phyloP scores from a whole-genome alignment of 1,139 yeast genomes.

The Candida smagusa region DNA sequence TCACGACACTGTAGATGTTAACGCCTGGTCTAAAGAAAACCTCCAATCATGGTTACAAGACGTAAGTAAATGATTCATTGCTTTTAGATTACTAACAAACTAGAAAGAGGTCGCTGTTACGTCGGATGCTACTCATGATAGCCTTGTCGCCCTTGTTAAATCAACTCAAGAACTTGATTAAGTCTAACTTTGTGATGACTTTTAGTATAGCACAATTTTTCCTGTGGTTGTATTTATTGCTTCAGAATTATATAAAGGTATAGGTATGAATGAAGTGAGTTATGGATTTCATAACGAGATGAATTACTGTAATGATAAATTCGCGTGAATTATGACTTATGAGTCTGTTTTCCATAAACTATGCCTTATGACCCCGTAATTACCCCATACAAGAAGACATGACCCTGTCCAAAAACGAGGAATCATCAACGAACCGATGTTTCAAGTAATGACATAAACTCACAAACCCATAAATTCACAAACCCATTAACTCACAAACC shows the following conservation, averaged over 20 bases:
- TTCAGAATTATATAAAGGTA: slow-evolving; percentile 4
- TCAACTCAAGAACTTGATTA: slow-evolving; percentile 33
- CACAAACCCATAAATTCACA: not conserved
- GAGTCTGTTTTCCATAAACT: too few relatives aligned
- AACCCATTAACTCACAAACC: not conserved
- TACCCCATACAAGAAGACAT: too few relatives aligned
- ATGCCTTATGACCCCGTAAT: too few relatives aligned
- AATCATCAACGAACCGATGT: too few relatives aligned
- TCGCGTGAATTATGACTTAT: too few relatives aligned
- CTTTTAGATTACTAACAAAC: slow-evolving; percentile 27
- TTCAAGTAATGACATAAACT: too few relatives aligned
- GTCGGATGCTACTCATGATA: slow-evolving; percentile 43
- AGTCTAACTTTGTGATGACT: slow-evolving; percentile 17
- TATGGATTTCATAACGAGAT: too few relatives aligned
- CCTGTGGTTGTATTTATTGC: slow-evolving; percentile 6
- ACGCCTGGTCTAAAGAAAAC: slow-evolving; percentile 39
- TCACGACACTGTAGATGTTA: slow-evolving; percentile 24
- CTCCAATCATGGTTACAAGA: slow-evolving; percentile 34
- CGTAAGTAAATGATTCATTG: slow-evolving; percentile 22
- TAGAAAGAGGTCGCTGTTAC: slow-evolving; percentile 49
- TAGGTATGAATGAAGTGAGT: not conserved
- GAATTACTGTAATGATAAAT: too few relatives aligned
- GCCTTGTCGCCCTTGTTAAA: slow-evolving; percentile 48
- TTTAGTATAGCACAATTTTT: slow-evolving; percentile 21
- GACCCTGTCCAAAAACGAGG: too few relatives aligned